Evolutionary conservation across 1,284 basidiomycete species (phyloP).

Genomic region (Cutaneotrichosporon sp.): DNA sequence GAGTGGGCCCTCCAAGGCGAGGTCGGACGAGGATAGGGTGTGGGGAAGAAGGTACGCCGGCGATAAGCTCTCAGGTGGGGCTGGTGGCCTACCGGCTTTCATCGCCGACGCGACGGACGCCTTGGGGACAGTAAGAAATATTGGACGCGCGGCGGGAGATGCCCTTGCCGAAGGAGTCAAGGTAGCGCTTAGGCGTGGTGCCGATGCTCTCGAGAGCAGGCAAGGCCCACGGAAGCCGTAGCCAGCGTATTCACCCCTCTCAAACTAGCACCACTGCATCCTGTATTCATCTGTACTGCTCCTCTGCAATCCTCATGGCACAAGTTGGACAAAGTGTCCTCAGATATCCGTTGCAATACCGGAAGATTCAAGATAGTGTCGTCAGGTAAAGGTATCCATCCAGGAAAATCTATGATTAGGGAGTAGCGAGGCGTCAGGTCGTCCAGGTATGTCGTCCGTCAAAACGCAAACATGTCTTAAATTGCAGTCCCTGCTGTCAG

Average conservation of each 20-base stretch:
- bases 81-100: constrained; percentile 9
- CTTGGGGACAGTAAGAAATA: not conserved
- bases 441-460: not conserved
- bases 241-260: not conserved
- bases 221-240: not conserved
- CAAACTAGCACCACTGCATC: not conserved
- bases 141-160: not conserved
- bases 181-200: constrained; percentile 15
- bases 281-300: constrained; percentile 6
- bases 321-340: too few species aligned
- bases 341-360: too few species aligned
- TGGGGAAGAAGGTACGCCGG: constrained; percentile 23
- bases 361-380: too few species aligned
- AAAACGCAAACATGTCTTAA: too few species aligned
- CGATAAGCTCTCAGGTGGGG: constrained; percentile 9
- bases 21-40: constrained; percentile 8
- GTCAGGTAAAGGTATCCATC: too few species aligned
- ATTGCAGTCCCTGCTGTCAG: constrained; percentile 14
- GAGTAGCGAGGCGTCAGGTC: not conserved
- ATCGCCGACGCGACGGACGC: constrained; percentile 14
- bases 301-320: not conserved
- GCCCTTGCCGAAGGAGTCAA: constrained; percentile 1
- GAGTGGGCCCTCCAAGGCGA: not conserved
- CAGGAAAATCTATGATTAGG: not conserved
- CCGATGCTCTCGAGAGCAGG: constrained; percentile 14